Conservation (phyloP, 441 rosid genomes). For the Gossypium schwendimanii region DNA sequence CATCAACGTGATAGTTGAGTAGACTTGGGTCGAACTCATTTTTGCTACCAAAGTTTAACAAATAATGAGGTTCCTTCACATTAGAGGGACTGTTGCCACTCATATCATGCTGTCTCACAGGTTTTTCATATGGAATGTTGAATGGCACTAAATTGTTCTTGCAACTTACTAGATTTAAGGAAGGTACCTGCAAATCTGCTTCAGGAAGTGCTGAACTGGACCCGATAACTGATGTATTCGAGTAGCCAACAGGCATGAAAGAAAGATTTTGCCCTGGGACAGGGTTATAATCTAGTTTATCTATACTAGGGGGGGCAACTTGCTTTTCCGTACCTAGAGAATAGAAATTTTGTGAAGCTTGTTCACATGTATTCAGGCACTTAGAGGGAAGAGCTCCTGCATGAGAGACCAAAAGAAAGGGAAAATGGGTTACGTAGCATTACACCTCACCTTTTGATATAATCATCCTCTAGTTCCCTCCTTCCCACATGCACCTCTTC, state of each 20-base stretch:
- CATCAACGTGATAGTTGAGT: constrained; percentile 25
- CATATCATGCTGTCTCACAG: constrained; percentile 19
- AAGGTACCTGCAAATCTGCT: constrained; percentile 23
- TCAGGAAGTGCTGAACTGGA: constrained; percentile 32
- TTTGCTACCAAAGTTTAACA: constrained; percentile 24
- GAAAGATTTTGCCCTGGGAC: constrained; percentile 23
- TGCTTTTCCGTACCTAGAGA: constrained; percentile 20
- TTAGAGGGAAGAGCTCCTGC: constrained; percentile 32
- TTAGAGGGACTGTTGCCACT: constrained; percentile 10
- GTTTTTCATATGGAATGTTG: constrained; percentile 23
- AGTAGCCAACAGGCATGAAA: constrained; percentile 25
- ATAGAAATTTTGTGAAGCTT: constrained; percentile 19
- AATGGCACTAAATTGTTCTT: constrained; percentile 25
- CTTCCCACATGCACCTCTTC: background rate
- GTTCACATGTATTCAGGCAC: constrained; percentile 23
- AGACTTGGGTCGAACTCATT: constrained; percentile 32
- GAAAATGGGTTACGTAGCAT: background rate
- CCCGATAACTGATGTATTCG: constrained; percentile 27
- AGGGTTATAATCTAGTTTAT: constrained; percentile 20
- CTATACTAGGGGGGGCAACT: constrained; percentile 19
- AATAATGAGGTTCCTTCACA: constrained; percentile 30
- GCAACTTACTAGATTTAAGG: constrained; percentile 22
- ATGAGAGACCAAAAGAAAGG: background rate
- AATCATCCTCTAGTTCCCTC: background rate
- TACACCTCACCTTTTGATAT: background rate